Evolutionary conservation across 2,329 filamentous ascomycete genomes (phyloP).

Genomic region (Diaporthe destruens): DNA sequence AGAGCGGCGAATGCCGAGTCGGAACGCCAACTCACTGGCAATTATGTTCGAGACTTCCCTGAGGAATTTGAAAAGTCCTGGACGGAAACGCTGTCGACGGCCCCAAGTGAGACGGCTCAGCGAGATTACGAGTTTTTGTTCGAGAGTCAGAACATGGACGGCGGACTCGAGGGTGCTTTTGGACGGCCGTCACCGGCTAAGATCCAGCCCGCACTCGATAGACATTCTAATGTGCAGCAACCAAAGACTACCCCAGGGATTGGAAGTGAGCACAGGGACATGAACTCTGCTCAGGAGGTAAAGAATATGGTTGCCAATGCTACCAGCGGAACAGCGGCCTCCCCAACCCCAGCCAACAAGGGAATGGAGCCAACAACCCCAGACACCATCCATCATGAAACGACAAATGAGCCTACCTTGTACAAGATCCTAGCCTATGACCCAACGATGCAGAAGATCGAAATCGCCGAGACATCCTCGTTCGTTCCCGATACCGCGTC

Average conservation of each 20-base stretch:
- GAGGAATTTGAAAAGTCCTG: conserved; percentile 63
- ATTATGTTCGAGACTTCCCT: conserved; percentile 64
- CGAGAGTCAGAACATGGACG: conserved; percentile 37
- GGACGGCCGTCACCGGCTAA: conserved; percentile 25
- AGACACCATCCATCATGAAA: background rate
- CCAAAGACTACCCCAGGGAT: conserved; percentile 47
- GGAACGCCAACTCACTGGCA: conserved; percentile 56
- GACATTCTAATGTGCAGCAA: conserved; percentile 36
- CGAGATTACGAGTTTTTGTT: background rate
- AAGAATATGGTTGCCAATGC: conserved; percentile 63
- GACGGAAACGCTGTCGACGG: conserved; percentile 46
- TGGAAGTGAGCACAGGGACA: conserved; percentile 54
- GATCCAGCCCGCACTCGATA: conserved; percentile 47
- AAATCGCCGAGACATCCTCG: conserved; percentile 71
- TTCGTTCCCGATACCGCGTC: conserved; percentile 61
- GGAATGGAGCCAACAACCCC: conserved; percentile 34
- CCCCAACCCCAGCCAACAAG: conserved; percentile 48
- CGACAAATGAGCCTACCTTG: conserved; percentile 47
- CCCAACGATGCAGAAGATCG: conserved; percentile 67
- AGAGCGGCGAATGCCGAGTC: conserved; percentile 37
- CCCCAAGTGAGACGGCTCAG: conserved; percentile 33
- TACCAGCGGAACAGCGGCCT: conserved; percentile 50
- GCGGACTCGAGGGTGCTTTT: conserved; percentile 38
- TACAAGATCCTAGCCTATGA: conserved; percentile 79
- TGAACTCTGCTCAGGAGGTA: conserved; percentile 60